These are phyloP conservation scores for Chrysopogon serrulatus DNA, from an alignment of 176 grass and related monocot genomes.

Conservation along the genomic window DNA sequence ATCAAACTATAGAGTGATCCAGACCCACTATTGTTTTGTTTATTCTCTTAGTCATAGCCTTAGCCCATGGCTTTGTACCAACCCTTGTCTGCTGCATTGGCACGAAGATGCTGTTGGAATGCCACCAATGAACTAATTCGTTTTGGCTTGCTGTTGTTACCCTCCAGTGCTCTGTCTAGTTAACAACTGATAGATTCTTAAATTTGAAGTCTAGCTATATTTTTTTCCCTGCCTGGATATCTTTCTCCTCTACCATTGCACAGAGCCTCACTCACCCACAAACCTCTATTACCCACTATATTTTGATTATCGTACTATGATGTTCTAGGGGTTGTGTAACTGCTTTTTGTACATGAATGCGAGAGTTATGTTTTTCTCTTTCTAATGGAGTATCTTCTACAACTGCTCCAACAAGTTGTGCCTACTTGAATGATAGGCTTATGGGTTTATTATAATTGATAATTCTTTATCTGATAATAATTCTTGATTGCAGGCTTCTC, in stretches of 20 bases:
- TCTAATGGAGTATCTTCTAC: neutral
- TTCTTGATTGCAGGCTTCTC: constrained; percentile 63
- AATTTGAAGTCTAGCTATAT: neutral
- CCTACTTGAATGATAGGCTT: constrained; percentile 6
- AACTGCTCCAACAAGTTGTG: neutral
- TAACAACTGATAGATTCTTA: neutral
- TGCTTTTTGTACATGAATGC: neutral
- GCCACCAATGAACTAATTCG: neutral
- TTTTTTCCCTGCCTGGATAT: neutral
- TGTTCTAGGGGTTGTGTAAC: neutral
- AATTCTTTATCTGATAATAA: constrained; percentile 1
- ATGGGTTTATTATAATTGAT: neutral
- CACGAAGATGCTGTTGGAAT: neutral
- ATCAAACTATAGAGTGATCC: neutral
- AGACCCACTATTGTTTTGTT: neutral
- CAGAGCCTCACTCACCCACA: neutral
- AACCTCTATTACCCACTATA: neutral
- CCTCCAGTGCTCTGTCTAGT: neutral
- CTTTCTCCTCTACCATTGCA: neutral
- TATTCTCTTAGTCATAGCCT: neutral
- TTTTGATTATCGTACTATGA: neutral
- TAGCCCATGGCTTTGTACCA: neutral
- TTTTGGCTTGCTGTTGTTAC: neutral
- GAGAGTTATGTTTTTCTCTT: neutral
- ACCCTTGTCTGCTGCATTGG: neutral